Evolutionary conservation across 805 yeast genomes (phyloP).

Genomic region (Saccharomyces kudriavzevii): DNA sequence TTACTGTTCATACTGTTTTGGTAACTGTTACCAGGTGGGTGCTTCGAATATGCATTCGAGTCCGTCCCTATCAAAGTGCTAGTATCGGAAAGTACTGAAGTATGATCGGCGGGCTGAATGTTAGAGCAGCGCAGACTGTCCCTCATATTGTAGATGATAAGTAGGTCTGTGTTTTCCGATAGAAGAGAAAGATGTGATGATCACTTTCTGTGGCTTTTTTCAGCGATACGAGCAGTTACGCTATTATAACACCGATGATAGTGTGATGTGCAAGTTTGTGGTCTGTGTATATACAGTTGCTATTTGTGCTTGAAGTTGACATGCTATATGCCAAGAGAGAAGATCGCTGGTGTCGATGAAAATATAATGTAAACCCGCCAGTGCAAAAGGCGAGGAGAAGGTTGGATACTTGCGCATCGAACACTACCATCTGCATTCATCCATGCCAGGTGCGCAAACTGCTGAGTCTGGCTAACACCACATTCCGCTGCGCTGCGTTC

Average conservation of each 20-base stretch:
- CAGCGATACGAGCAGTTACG: background rate
- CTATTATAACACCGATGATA: background rate
- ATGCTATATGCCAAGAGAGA: background rate
- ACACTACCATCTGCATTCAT: background rate
- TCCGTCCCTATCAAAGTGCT: background rate
- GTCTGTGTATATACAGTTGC: background rate
- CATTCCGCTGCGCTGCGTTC: background rate
- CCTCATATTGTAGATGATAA: background rate
- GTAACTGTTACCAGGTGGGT: background rate
- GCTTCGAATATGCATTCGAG: background rate
- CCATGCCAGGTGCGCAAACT: background rate
- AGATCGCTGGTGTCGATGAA: background rate
- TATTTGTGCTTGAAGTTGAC: background rate
- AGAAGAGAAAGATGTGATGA: background rate
- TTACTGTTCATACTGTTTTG: background rate
- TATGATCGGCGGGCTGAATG: background rate
- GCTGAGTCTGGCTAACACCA: background rate
- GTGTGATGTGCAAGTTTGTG: background rate
- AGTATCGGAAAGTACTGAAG: background rate
- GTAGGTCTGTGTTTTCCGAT: background rate
- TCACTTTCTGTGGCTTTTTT: background rate
- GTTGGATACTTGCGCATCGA: background rate
- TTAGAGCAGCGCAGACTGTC: background rate
- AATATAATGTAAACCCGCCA: background rate
- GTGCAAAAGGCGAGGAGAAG: background rate